phyloP scores from a whole-genome alignment of 2,329 filamentous ascomycete genomes.

The Raffaelea arxii region DNA sequence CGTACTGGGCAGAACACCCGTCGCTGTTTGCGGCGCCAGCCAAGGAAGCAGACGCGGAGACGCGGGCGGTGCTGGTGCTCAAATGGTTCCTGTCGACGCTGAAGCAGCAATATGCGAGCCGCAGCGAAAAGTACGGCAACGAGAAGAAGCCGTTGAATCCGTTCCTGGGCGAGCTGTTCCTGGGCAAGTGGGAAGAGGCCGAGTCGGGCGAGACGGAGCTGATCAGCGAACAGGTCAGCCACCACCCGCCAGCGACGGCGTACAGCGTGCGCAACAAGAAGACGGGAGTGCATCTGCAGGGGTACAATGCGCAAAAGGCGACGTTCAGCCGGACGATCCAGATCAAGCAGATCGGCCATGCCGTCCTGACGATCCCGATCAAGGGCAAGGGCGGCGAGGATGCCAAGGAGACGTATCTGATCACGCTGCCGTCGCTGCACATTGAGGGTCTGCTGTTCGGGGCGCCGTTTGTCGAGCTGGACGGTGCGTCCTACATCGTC shows the following conservation, averaged over 20 bases:
- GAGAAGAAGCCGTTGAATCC: conserved; percentile 98
- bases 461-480: conserved; percentile 82
- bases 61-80: conserved; percentile 76
- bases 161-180: conserved; percentile 88
- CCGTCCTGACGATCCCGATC: conserved; percentile 63
- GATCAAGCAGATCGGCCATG: conserved; percentile 90
- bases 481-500: conserved; percentile 73
- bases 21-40: conserved; percentile 73
- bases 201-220: conserved; percentile 72
- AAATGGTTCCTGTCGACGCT: conserved; percentile 94
- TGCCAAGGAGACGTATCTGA: conserved; percentile 65
- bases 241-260: conserved; percentile 90
- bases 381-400: conserved; percentile 36
- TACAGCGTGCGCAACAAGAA: conserved; percentile 86
- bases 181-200: conserved; percentile 81
- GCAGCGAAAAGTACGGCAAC: conserved; percentile 71
- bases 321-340: conserved; percentile 91
- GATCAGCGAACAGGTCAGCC: conserved; percentile 87
- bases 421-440: conserved; percentile 83
- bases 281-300: conserved; percentile 68
- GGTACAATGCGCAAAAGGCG: conserved; percentile 94
- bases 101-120: conserved; percentile 70
- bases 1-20: conserved; percentile 76
- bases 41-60: conserved; percentile 66
- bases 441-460: conserved; percentile 88